These are phyloP conservation scores for Bipolaris bicolor DNA, from an alignment of 2,329 filamentous ascomycete species.

Conservation along the genomic window DNA sequence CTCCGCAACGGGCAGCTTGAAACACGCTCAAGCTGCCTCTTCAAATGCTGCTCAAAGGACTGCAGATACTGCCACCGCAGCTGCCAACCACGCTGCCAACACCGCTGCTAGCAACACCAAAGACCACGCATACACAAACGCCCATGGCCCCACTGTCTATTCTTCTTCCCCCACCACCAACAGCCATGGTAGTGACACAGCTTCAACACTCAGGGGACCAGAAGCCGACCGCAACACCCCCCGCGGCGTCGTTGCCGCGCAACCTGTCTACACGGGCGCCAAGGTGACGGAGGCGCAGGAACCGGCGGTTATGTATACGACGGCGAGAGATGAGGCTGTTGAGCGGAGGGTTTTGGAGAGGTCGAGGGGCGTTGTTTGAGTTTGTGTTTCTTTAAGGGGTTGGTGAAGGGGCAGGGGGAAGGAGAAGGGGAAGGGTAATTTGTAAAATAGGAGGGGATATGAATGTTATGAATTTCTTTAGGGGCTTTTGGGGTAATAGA, in stretches of 20 bases:
- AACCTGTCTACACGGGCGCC: background rate
- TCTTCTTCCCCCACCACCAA: background rate
- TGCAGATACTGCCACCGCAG: background rate
- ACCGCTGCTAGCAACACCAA: no score
- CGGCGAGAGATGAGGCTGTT: background rate
- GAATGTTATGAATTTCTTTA: no score
- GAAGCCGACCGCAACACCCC: background rate
- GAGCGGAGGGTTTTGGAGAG: background rate
- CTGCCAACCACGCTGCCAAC: no score
- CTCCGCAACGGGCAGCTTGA: background rate
- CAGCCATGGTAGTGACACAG: background rate
- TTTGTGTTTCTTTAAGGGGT: no score
- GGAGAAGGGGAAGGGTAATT: no score
- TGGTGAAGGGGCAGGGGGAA: background rate
- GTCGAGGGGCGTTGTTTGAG: background rate
- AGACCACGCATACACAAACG: background rate
- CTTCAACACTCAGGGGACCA: background rate
- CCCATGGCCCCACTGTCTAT: background rate
- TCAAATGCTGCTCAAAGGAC: background rate
- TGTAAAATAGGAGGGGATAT: no score
- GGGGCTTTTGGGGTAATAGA: no score
- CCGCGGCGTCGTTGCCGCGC: background rate
- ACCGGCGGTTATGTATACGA: background rate
- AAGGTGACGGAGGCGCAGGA: background rate
- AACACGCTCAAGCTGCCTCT: background rate